phyloP scores from a whole-genome alignment of 352 stramenopile species.

The Saprolegnia diclina region DNA sequence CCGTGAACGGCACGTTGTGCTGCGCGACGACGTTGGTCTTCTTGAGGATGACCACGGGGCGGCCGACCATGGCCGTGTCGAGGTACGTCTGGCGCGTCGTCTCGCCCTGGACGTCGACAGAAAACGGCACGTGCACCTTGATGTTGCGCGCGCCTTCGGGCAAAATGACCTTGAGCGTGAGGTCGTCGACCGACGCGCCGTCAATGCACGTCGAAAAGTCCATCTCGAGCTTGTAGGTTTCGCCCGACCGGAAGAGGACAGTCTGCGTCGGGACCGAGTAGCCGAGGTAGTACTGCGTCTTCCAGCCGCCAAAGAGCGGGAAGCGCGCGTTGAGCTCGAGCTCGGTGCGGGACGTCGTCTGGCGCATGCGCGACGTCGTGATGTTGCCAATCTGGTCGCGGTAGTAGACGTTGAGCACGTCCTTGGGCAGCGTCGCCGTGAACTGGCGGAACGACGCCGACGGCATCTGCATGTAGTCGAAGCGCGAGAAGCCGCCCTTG shows the following conservation, averaged over 20 bases:
- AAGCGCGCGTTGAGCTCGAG: constrained; percentile 81
- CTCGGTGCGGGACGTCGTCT: constrained; percentile 46
- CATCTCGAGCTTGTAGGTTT: constrained; percentile 76
- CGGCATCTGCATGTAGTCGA: constrained; percentile 68
- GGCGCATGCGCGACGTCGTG: constrained; percentile 70
- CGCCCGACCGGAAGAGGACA: constrained; percentile 54
- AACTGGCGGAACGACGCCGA: constrained; percentile 78
- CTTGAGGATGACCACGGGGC: constrained; percentile 70
- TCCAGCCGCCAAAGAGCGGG: constrained; percentile 85
- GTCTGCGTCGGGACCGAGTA: constrained; percentile 82
- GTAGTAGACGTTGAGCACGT: constrained; percentile 87
- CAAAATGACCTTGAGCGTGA: constrained; percentile 84
- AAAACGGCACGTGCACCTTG: constrained; percentile 68
- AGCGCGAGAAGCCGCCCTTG: constrained; percentile 81
- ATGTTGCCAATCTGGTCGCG: constrained; percentile 89
- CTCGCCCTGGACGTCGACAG: constrained; percentile 45
- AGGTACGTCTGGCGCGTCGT: constrained; percentile 79
- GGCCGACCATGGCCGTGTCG: constrained; percentile 71
- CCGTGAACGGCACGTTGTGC: constrained; percentile 79
- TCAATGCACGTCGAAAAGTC: constrained; percentile 83
- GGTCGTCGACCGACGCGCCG: constrained; percentile 70
- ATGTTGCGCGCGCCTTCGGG: constrained; percentile 77
- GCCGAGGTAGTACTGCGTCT: constrained; percentile 84
- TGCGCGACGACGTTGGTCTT: constrained; percentile 80
- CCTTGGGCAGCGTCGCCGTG: constrained; percentile 53